phyloP scores from a whole-genome alignment of 805 yeast genomes.

The Candida parachauliodes region DNA sequence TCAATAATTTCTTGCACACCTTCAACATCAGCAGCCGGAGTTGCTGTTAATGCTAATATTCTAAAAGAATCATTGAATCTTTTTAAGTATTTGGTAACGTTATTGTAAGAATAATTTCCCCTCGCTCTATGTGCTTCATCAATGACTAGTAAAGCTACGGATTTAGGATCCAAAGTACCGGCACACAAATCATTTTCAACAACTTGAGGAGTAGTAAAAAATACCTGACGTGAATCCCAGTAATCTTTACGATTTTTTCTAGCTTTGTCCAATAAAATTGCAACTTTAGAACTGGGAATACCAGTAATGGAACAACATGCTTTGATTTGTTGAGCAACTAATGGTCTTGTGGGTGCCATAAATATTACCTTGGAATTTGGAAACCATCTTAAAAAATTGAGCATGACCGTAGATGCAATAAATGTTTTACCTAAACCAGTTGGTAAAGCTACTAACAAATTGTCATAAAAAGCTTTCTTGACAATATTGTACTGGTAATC shows the following conservation, averaged over 20 bases:
- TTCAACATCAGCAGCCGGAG: constrained; percentile 86
- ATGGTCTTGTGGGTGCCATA: constrained; percentile 95
- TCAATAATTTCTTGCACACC: constrained; percentile 83
- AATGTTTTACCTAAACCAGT: constrained; percentile 98
- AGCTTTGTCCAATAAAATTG: constrained; percentile 66
- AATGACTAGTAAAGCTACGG: constrained; percentile 70
- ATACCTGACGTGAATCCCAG: constrained; percentile 77
- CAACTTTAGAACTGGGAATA: constrained; percentile 70
- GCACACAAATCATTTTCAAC: constrained; percentile 82
- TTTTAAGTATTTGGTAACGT: constrained; percentile 63
- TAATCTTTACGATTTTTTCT: constrained; percentile 60
- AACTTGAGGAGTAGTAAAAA: constrained; percentile 95
- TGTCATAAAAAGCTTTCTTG: constrained; percentile 63
- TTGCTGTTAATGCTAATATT: constrained; percentile 86
- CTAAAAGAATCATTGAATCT: constrained; percentile 61
- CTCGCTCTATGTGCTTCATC: constrained; percentile 97
- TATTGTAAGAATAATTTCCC: constrained; percentile 85
- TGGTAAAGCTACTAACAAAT: constrained; percentile 85
- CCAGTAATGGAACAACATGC: constrained; percentile 90
- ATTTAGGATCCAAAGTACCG: constrained; percentile 74
- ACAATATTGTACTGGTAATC: constrained; percentile 88
- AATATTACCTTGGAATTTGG: constrained; percentile 74
- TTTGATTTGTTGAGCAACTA: constrained; percentile 93
- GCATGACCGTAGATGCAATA: constrained; percentile 91
- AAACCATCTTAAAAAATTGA: constrained; percentile 87